These are phyloP conservation scores for Penicillium sp. DNA, from an alignment of 2,329 filamentous ascomycete species.

Conservation along the genomic window DNA sequence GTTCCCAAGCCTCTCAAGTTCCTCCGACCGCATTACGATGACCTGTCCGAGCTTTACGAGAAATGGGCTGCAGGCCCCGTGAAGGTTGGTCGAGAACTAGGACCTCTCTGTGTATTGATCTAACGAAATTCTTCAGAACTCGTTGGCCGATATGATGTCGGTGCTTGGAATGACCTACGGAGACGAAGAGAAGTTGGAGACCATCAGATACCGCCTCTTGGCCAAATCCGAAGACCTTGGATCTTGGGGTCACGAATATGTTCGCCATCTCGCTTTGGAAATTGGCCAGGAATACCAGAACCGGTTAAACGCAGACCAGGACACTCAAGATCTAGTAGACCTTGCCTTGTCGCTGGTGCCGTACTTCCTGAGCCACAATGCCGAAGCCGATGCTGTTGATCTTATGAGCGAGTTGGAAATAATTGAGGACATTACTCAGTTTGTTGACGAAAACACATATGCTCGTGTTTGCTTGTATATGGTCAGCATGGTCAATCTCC, in stretches of 20 bases:
- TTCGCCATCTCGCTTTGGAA: slow-evolving; percentile 90
- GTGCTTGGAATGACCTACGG: slow-evolving; percentile 99
- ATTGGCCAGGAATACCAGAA: slow-evolving; percentile 93
- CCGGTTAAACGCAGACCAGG: slow-evolving; percentile 80
- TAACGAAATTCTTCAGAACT: slow-evolving; percentile 48
- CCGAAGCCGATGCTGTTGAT: slow-evolving; percentile 96
- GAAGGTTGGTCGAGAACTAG: slow-evolving; percentile 61
- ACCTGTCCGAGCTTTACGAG: slow-evolving; percentile 83
- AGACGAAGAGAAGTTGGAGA: slow-evolving; percentile 93
- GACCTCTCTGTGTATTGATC: neutral
- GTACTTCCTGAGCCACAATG: slow-evolving; percentile 95
- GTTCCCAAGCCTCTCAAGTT: slow-evolving; percentile 99
- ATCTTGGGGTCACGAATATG: slow-evolving; percentile 98
- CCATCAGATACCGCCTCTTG: slow-evolving; percentile 90
- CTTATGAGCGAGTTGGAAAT: slow-evolving; percentile 96
- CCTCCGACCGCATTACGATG: slow-evolving; percentile 92
- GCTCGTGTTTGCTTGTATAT: slow-evolving; percentile 93
- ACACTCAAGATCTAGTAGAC: slow-evolving; percentile 80
- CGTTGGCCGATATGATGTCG: slow-evolving; percentile 91
- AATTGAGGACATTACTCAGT: slow-evolving; percentile 86
- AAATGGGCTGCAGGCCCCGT: slow-evolving; percentile 82
- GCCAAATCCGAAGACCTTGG: slow-evolving; percentile 89
- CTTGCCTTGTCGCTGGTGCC: slow-evolving; percentile 84
- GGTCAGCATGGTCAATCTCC: slow-evolving; percentile 96
- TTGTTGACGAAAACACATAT: slow-evolving; percentile 93